Evolutionary conservation across 2,329 filamentous ascomycete species (phyloP).

Genomic region (Scedosporium boydii): DNA sequence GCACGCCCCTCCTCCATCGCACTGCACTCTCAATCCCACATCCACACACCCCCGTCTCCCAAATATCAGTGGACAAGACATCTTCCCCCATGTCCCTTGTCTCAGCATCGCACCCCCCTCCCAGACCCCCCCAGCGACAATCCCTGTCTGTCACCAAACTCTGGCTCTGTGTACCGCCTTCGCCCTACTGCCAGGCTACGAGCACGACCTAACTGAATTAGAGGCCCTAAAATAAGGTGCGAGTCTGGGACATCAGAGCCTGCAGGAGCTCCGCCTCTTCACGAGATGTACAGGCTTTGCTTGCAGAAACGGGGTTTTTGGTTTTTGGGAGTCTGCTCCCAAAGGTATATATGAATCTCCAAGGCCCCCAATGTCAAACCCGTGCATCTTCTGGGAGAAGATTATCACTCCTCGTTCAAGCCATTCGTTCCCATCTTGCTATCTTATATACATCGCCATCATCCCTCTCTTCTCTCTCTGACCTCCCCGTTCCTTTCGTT

Average conservation of each 20-base stretch:
- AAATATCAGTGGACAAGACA: not conserved
- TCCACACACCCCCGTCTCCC: not conserved
- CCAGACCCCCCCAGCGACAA: not conserved
- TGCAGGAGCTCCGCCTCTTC: not conserved
- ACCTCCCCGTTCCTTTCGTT: not conserved
- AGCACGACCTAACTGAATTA: not conserved
- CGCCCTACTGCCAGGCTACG: not conserved
- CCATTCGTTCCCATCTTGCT: not conserved
- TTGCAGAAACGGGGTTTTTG: no score
- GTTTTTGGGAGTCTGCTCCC: no score
- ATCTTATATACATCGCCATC: not conserved
- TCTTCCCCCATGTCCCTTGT: not conserved
- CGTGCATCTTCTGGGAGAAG: not conserved
- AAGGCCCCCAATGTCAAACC: constrained; percentile 1
- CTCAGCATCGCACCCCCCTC: not conserved
- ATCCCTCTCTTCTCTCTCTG: not conserved
- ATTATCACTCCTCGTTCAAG: not conserved
- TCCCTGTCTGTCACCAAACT: not conserved
- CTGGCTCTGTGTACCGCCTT: not conserved
- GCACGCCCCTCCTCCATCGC: not conserved
- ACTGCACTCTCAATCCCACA: not conserved
- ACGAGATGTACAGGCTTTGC: not conserved
- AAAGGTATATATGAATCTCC: constrained; percentile 4
- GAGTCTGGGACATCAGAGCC: not conserved
- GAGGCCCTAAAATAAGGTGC: not conserved